phyloP scores from a whole-genome alignment of 768 basidiomycete genomes.

The Lactarius hengduanensis region DNA sequence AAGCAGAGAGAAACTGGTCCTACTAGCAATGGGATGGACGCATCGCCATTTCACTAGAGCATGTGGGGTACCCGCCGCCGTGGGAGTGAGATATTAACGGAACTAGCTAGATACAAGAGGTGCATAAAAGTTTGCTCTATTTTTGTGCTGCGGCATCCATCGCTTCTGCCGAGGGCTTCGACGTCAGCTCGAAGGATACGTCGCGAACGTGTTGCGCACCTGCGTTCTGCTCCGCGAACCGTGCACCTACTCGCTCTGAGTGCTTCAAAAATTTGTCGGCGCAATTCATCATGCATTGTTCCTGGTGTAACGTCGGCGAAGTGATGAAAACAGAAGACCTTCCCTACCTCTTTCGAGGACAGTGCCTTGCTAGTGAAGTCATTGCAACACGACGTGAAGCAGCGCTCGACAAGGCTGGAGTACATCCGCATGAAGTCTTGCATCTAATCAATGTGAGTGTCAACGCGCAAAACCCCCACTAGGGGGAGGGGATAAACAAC shows the following conservation, averaged over 20 bases:
- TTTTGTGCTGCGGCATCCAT: slow-evolving; percentile 42
- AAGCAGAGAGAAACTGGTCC: background rate
- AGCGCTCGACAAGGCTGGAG: slow-evolving; percentile 90
- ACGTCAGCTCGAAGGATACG: slow-evolving; percentile 3
- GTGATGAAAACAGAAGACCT: slow-evolving; percentile 9
- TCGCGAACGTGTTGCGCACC: slow-evolving; percentile 51
- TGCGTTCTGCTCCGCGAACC: slow-evolving; percentile 90
- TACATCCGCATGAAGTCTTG: slow-evolving; percentile 97
- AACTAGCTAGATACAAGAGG: slow-evolving; percentile 1
- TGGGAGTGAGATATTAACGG: slow-evolving; percentile 1
- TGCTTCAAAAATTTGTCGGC: slow-evolving; percentile 98
- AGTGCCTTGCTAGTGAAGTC: slow-evolving; percentile 96
- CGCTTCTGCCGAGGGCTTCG: slow-evolving; percentile 36
- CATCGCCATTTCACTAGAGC: background rate
- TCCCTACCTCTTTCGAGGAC: slow-evolving; percentile 82
- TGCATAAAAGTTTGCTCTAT: slow-evolving; percentile 8
- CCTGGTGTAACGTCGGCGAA: slow-evolving; percentile 45
- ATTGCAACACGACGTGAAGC: slow-evolving; percentile 92
- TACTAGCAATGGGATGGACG: background rate
- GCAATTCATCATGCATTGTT: slow-evolving; percentile 88
- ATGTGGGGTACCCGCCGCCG: background rate
- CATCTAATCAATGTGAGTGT: slow-evolving; percentile 59
- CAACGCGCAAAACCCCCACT: slow-evolving; percentile 3
- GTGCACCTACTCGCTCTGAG: slow-evolving; percentile 87
- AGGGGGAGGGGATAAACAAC: background rate